phyloP scores from a whole-genome alignment of 1,284 basidiomycete genomes.

The Waitea zeae region DNA sequence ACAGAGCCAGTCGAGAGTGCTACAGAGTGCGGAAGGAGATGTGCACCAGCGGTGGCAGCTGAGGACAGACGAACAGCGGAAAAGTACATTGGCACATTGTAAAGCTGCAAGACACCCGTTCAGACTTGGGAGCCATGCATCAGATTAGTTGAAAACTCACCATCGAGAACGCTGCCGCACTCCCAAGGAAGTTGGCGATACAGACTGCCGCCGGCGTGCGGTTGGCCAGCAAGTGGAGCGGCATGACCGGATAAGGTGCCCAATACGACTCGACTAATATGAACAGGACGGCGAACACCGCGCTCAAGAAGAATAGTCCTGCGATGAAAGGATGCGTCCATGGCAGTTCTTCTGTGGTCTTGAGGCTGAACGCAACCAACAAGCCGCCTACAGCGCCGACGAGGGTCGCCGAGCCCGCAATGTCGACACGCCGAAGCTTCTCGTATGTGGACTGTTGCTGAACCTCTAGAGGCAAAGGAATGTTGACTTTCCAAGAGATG shows the following conservation, averaged over 20 bases:
- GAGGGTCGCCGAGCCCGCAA: conserved; percentile 64
- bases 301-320: conserved; percentile 41
- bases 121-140: background rate
- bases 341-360: conserved; percentile 63
- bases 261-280: conserved; percentile 56
- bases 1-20: conserved; percentile 71
- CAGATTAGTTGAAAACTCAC: conserved; percentile 23
- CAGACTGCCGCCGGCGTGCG: conserved; percentile 70
- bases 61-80: conserved; percentile 68
- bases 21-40: conserved; percentile 78
- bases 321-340: conserved; percentile 61
- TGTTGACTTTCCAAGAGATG: conserved; percentile 60
- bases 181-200: conserved; percentile 62
- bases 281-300: conserved; percentile 39
- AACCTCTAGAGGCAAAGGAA: conserved; percentile 40
- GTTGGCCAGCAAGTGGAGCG: conserved; percentile 56
- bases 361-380: conserved; percentile 63
- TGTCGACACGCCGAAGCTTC: conserved; percentile 68
- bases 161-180: conserved; percentile 64
- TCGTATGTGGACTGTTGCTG: conserved; percentile 37
- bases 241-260: conserved; percentile 74
- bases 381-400: conserved; percentile 58
- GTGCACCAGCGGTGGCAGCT: conserved; percentile 58
- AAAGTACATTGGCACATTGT: conserved; percentile 81
- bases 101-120: conserved; percentile 33